Evolutionary conservation across 2,329 filamentous ascomycete species (phyloP).

Genomic region (Xylariaceae sp.): DNA sequence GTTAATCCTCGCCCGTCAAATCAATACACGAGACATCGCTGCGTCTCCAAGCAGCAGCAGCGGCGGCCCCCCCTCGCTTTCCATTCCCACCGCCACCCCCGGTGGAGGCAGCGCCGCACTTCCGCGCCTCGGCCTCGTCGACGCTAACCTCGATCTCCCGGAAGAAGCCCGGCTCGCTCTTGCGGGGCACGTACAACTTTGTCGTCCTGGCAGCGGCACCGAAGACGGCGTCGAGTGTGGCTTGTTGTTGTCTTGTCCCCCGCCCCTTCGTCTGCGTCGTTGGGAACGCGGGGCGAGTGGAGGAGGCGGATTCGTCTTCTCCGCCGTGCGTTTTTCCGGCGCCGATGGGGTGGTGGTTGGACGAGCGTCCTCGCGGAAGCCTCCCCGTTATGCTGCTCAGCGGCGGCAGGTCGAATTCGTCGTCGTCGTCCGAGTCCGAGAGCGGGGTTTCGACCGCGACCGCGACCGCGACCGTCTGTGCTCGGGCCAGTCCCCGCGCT

Average conservation of each 20-base stretch:
- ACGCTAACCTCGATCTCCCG: conserved; percentile 37
- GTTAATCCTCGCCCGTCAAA: conserved; percentile 34
- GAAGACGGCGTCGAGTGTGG: conserved; percentile 21
- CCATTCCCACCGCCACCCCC: not conserved
- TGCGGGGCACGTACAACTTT: conserved; percentile 44
- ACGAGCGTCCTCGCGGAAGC: not conserved
- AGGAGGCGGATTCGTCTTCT: not conserved
- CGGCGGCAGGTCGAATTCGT: conserved; percentile 31
- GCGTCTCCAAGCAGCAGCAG: conserved; percentile 31
- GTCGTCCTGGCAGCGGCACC: conserved; percentile 35
- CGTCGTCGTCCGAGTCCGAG: conserved; percentile 25
- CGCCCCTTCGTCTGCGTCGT: not conserved
- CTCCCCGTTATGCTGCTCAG: conserved; percentile 23
- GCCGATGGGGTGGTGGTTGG: not conserved
- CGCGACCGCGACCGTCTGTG: conserved; percentile 28
- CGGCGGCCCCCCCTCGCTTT: not conserved
- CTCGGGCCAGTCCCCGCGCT: conserved; percentile 20
- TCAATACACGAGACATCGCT: conserved; percentile 38
- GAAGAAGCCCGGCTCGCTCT: conserved; percentile 44
- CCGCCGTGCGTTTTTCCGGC: not conserved
- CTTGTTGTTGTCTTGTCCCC: conserved; percentile 19
- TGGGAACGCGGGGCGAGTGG: not conserved
- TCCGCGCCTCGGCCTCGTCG: conserved; percentile 31
- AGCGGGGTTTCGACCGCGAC: not conserved
- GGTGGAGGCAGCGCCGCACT: not conserved